A percentile compares a stretch with the other conserved stretches of the same genome.
These are phyloP conservation scores for Curvularia hawaiiensis DNA, from an alignment of 2,329 filamentous ascomycete species.

Conservation along the genomic window DNA sequence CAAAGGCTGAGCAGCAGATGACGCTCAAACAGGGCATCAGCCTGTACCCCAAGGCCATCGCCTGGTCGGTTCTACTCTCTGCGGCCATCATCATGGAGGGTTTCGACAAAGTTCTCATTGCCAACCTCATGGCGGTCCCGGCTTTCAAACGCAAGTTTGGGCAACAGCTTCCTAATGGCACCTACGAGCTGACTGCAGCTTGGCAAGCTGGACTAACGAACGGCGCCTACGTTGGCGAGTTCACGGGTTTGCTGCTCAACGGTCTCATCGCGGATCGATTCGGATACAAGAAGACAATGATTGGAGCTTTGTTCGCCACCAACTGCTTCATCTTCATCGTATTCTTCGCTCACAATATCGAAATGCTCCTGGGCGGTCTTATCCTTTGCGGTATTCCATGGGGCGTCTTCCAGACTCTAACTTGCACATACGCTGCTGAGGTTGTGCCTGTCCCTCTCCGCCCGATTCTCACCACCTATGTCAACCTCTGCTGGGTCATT, in stretches of 20 bases:
- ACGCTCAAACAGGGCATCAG: constrained; percentile 72
- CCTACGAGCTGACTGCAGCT: constrained; percentile 50
- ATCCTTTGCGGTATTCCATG: constrained; percentile 56
- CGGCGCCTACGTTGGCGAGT: constrained; percentile 53
- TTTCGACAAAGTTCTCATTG: constrained; percentile 80
- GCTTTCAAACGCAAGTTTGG: constrained; percentile 54
- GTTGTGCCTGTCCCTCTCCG: constrained; percentile 74
- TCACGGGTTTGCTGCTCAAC: constrained; percentile 53
- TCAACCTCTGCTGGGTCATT: constrained; percentile 78
- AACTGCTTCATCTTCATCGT: constrained; percentile 45
- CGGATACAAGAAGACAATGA: constrained; percentile 49
- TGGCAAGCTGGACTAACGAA: constrained; percentile 56
- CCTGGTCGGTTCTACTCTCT: constrained; percentile 82
- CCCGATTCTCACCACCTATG: constrained; percentile 64
- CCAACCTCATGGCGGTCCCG: constrained; percentile 69
- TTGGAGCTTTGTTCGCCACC: constrained; percentile 38
- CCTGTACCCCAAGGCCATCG: constrained; percentile 85
- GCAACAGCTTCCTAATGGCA: constrained; percentile 42
- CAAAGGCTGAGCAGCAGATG: constrained; percentile 55
- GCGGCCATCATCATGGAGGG: constrained; percentile 92
- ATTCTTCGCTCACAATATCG: constrained; percentile 49
- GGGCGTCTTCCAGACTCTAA: constrained; percentile 56
- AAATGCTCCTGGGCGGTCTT: constrained; percentile 65
- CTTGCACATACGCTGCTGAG: constrained; percentile 57
- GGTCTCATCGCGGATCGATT: constrained; percentile 52